Evolutionary conservation across 2,329 filamentous ascomycete species (phyloP).

Genomic region (Hypoxylon sp.): DNA sequence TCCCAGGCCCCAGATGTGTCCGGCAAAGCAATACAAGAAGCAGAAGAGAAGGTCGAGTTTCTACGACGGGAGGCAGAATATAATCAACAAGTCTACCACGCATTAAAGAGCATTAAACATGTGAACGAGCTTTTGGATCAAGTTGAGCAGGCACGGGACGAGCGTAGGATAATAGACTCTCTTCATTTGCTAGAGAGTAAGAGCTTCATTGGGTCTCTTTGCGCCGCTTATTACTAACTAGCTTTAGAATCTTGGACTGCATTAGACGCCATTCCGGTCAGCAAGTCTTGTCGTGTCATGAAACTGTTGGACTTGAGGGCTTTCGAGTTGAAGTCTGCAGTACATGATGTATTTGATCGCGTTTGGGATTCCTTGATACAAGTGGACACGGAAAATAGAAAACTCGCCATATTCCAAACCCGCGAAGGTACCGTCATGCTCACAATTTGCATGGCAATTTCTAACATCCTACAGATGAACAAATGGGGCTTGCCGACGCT

Average conservation of each 20-base stretch:
- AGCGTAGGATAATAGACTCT: conserved; percentile 70
- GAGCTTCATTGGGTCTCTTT: conserved; percentile 38
- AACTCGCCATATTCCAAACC: conserved; percentile 69
- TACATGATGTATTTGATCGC: conserved; percentile 76
- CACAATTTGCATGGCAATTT: neutral
- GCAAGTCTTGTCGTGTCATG: conserved; percentile 73
- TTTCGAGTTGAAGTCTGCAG: conserved; percentile 75
- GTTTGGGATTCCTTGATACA: conserved; percentile 80
- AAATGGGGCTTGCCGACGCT: conserved; percentile 68
- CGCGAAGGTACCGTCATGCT: conserved; percentile 61
- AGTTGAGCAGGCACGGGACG: conserved; percentile 71
- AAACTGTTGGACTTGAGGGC: conserved; percentile 76
- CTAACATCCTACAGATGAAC: conserved; percentile 60
- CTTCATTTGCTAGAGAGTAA: conserved; percentile 70
- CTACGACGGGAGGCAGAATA: conserved; percentile 72
- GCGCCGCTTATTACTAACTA: conserved; percentile 46
- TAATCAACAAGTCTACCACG: conserved; percentile 68
- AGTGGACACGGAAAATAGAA: conserved; percentile 70
- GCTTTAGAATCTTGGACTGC: conserved; percentile 68
- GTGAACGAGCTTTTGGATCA: conserved; percentile 74
- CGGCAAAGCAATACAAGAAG: conserved; percentile 67
- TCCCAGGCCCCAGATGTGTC: conserved; percentile 75
- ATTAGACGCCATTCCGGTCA: conserved; percentile 72
- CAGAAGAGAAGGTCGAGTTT: conserved; percentile 70
- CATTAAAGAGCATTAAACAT: conserved; percentile 66